A percentile compares a stretch with the other conserved stretches of the same genome.
phyloP scores from a whole-genome alignment of 768 basidiomycete genomes.

The Neoboletus brunneissimus region DNA sequence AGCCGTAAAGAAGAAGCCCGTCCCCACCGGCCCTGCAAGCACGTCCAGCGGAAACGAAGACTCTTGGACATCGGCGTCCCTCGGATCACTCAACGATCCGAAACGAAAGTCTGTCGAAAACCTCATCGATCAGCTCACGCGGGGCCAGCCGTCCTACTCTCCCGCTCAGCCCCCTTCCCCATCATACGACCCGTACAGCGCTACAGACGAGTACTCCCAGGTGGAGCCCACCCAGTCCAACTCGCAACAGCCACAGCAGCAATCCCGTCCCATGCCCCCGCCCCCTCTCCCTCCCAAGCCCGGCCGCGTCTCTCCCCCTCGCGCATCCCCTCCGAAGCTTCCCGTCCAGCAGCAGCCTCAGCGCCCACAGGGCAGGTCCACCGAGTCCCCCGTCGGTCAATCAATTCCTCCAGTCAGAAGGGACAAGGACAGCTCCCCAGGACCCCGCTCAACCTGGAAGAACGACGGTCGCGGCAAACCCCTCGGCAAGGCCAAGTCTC shows the following conservation, averaged over 20 bases:
- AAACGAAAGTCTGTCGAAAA: conserved; percentile 85
- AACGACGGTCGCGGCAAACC: conserved; percentile 39
- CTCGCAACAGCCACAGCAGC: conserved; percentile 26
- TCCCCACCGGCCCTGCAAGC: conserved; percentile 43
- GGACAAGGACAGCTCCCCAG: conserved; percentile 73
- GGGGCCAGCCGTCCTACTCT: conserved; percentile 37
- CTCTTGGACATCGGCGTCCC: conserved; percentile 47
- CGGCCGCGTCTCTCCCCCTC: conserved; percentile 48
- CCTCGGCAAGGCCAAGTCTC: conserved; percentile 42
- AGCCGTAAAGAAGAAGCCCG: conserved; percentile 71
- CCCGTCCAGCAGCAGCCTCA: conserved; percentile 43
- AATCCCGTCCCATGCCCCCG: conserved; percentile 42
- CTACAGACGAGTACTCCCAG: conserved; percentile 47
- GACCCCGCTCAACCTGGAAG: conserved; percentile 48
- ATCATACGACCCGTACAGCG: conserved; percentile 35
- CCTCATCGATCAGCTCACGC: conserved; percentile 68
- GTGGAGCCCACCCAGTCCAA: conserved; percentile 31
- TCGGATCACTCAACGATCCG: conserved; percentile 39
- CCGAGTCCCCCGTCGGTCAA: conserved; percentile 48
- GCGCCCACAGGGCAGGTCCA: conserved; percentile 46
- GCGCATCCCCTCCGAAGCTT: conserved; percentile 64
- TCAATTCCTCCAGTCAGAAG: conserved; percentile 41
- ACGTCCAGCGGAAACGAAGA: conserved; percentile 53
- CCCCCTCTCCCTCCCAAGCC: conserved; percentile 66
- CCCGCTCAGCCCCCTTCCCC: conserved; percentile 38